These are phyloP conservation scores for Pythium folliculosum DNA, from an alignment of 352 stramenopile species.

Conservation along the genomic window DNA sequence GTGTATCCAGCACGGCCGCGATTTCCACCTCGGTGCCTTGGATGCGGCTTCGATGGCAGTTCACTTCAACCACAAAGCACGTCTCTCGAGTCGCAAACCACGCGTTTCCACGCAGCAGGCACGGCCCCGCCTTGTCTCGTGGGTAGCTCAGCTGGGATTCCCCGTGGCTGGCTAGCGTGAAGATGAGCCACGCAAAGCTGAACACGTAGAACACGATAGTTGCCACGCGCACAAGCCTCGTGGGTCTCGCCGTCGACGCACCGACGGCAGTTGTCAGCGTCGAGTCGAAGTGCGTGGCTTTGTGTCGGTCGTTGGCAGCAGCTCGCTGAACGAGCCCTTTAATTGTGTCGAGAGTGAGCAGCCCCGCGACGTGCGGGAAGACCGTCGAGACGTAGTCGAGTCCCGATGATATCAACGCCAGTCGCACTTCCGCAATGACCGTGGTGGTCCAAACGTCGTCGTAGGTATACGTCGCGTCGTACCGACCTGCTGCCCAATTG, in stretches of 20 bases:
- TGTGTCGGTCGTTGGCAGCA: neutral
- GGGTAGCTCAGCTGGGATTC: neutral
- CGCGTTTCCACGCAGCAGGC: neutral
- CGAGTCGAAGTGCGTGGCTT: neutral
- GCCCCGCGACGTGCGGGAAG: neutral
- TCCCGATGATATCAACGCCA: neutral
- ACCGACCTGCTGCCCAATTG: neutral
- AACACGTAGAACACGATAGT: neutral
- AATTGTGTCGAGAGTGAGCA: conserved; percentile 1
- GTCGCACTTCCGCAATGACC: neutral
- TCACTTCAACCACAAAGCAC: neutral
- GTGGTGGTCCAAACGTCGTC: conserved; percentile 9
- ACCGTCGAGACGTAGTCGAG: conserved; percentile 13
- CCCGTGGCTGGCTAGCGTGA: neutral
- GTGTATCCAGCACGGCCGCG: neutral
- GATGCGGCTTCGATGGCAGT: conserved; percentile 3
- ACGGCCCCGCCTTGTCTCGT: neutral
- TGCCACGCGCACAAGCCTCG: neutral
- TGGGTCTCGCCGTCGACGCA: neutral
- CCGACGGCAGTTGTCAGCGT: neutral
- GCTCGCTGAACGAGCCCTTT: neutral
- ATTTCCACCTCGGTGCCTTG: neutral
- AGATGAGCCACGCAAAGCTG: neutral
- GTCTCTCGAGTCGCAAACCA: neutral
- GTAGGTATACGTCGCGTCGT: neutral